A percentile compares a stretch with the other conserved stretches of the same genome.
Evolutionary conservation across 768 basidiomycete species (phyloP).

Genomic region (Lentinula sp.): DNA sequence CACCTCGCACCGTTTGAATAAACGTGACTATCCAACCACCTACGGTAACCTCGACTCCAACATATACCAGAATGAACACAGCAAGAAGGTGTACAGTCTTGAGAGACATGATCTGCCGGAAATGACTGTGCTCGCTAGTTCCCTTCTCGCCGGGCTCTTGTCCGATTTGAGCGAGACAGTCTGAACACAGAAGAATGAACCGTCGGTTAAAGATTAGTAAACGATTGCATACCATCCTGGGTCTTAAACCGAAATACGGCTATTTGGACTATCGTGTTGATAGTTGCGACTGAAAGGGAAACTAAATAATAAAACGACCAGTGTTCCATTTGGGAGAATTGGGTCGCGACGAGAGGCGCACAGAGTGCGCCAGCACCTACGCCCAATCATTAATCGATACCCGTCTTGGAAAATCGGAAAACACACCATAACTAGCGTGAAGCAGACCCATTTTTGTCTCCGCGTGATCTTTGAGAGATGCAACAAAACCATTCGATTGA

Average conservation of each 20-base stretch:
- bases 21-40: slow-evolving; percentile 27
- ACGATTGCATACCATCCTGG: slow-evolving; percentile 37
- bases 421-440: slow-evolving; percentile 37
- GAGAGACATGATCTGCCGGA: slow-evolving; percentile 45
- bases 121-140: slow-evolving; percentile 29
- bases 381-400: not conserved
- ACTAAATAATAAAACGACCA: slow-evolving; percentile 57
- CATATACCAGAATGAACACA: slow-evolving; percentile 59
- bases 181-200: slow-evolving; percentile 22
- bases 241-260: slow-evolving; percentile 43
- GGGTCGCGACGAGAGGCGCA: slow-evolving; percentile 55
- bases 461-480: slow-evolving; percentile 31
- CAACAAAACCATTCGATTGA: slow-evolving; percentile 44
- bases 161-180: slow-evolving; percentile 49
- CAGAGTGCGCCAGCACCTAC: slow-evolving; percentile 39
- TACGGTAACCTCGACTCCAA: slow-evolving; percentile 61
- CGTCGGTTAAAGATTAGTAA: too few relatives aligned
- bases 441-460: slow-evolving; percentile 44
- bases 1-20: not conserved
- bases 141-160: slow-evolving; percentile 32
- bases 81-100: slow-evolving; percentile 58
- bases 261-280: slow-evolving; percentile 36
- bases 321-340: slow-evolving; percentile 39
- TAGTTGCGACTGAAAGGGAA: slow-evolving; percentile 42
- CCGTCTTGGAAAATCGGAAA: not conserved